These are phyloP conservation scores for Aspergillus hiratsukae DNA, from an alignment of 2,329 filamentous ascomycete species.

Conservation along the genomic window DNA sequence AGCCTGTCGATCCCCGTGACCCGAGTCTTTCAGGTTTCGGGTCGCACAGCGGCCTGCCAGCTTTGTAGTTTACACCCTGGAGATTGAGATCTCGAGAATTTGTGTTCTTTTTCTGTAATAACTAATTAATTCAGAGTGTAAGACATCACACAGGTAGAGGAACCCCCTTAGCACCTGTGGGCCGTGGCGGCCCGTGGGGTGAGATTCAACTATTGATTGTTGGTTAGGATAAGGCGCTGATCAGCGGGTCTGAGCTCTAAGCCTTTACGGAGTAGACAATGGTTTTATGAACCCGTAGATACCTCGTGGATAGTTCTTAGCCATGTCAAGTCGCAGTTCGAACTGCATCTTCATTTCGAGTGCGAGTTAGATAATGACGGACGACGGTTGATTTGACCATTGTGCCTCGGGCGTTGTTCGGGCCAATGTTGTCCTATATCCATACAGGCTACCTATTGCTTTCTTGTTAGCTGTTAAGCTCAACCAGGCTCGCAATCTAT, in stretches of 20 bases:
- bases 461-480: neutral
- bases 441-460: no score
- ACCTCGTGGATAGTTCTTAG: neutral
- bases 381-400: neutral
- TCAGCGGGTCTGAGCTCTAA: neutral
- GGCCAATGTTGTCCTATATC: no score
- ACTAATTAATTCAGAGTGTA: no score
- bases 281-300: neutral
- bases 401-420: no score
- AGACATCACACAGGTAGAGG: neutral
- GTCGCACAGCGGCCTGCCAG: no score
- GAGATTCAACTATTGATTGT: neutral
- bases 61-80: no score
- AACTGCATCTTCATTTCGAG: neutral
- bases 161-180: neutral
- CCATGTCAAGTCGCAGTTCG: neutral
- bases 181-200: neutral
- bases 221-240: neutral
- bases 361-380: no score
- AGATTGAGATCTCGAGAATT: neutral
- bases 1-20: neutral
- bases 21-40: neutral
- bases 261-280: no score
- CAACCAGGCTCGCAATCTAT: neutral
- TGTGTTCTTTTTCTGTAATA: neutral